Percentiles rank a stretch among this genome's conserved stretches.
phyloP scores from a whole-genome alignment of 441 rosid species.

The Cnidoscolus chayamansa region DNA sequence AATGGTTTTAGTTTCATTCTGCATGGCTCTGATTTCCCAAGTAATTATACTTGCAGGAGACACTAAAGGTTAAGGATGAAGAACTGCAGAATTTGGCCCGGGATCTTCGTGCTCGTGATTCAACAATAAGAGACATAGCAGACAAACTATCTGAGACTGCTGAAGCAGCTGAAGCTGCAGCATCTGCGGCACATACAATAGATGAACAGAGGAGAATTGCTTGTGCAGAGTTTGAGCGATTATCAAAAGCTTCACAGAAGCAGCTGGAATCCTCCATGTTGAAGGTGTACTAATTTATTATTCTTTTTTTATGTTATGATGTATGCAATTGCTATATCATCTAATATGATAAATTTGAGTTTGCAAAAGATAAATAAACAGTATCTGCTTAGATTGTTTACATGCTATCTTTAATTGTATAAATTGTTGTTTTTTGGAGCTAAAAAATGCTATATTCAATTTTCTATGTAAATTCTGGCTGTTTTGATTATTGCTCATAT shows the following conservation, averaged over 20 bases:
- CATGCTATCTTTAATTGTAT: background rate
- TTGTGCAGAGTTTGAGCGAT: constrained; percentile 64
- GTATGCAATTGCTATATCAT: background rate
- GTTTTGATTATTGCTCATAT: constrained; percentile 13
- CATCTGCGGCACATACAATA: constrained; percentile 85
- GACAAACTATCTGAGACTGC: constrained; percentile 96
- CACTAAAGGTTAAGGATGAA: constrained; percentile 93
- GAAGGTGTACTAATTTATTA: constrained; percentile 45
- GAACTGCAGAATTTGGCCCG: constrained; percentile 85
- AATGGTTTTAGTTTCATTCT: constrained; percentile 5
- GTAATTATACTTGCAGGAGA: constrained; percentile 54
- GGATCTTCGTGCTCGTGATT: constrained; percentile 87
- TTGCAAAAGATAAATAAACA: background rate
- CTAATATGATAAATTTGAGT: background rate
- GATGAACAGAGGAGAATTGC: constrained; percentile 86
- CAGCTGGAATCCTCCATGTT: constrained; percentile 46
- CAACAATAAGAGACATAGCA: constrained; percentile 84
- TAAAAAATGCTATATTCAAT: constrained; percentile 4
- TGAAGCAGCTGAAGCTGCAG: constrained; percentile 98
- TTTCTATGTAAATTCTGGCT: constrained; percentile 16
- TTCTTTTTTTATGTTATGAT: constrained; percentile 4
- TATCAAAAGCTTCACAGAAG: constrained; percentile 52
- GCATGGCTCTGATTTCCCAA: constrained; percentile 16
- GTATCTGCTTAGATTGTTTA: background rate
- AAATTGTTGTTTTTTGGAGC: background rate